Conservation (phyloP, 345 rosid genomes). For the Hibiscus trionum region DNA sequence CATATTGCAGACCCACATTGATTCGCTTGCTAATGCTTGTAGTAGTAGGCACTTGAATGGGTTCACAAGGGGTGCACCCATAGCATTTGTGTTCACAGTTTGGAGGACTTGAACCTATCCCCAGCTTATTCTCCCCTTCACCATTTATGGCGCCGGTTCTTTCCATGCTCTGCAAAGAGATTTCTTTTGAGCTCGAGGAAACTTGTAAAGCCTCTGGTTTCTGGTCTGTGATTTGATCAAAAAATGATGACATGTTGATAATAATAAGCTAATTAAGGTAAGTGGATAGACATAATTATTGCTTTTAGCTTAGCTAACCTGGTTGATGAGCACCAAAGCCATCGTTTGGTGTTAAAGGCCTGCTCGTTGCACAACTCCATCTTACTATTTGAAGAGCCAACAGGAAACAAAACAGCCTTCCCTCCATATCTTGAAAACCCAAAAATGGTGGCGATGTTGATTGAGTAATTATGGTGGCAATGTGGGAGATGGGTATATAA, state of each 20-base stretch:
- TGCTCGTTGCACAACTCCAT: slow-evolving; percentile 40
- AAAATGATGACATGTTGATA: background rate
- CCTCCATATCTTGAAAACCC: slow-evolving; percentile 27
- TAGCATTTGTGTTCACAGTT: slow-evolving; percentile 65
- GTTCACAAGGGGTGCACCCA: slow-evolving; percentile 74
- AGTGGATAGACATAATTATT: background rate
- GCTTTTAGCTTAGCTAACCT: slow-evolving; percentile 25
- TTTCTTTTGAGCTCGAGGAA: background rate
- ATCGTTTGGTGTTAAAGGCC: slow-evolving; percentile 35
- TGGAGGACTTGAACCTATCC: slow-evolving; percentile 74
- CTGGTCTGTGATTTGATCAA: background rate
- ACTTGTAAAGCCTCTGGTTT: background rate
- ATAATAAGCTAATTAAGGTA: background rate
- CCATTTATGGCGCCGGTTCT: background rate
- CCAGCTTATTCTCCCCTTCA: slow-evolving; percentile 20
- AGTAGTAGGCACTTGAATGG: slow-evolving; percentile 62
- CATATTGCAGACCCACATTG: slow-evolving; percentile 36
- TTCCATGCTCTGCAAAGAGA: slow-evolving; percentile 16
- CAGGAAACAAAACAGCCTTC: slow-evolving; percentile 24
- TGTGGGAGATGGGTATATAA: slow-evolving; percentile 2
- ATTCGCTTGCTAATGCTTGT: slow-evolving; percentile 14
- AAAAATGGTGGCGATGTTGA: slow-evolving; percentile 23
- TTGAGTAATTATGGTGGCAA: slow-evolving; percentile 8
- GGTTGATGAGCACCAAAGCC: slow-evolving; percentile 26
- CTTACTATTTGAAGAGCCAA: slow-evolving; percentile 35